These are phyloP conservation scores for Xylaria arbuscula DNA, from an alignment of 2,329 filamentous ascomycete species.

Conservation along the genomic window DNA sequence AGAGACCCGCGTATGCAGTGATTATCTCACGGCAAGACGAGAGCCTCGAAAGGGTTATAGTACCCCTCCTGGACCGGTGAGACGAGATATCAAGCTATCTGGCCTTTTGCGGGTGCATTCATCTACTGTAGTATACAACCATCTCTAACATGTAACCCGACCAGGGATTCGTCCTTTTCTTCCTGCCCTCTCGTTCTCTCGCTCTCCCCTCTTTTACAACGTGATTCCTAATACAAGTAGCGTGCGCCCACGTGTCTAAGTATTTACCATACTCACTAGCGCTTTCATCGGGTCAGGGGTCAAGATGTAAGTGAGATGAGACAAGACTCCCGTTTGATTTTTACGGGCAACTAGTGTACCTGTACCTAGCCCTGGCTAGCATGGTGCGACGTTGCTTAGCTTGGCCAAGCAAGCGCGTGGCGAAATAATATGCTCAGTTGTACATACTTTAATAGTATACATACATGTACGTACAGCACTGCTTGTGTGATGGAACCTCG, in stretches of 20 bases:
- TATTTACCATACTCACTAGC: conserved; percentile 2
- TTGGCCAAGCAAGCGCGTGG: conserved; percentile 13
- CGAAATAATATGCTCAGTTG: conserved; percentile 7
- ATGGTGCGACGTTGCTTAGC: conserved; percentile 14
- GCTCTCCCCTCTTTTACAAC: neutral
- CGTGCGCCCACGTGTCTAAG: conserved; percentile 15
- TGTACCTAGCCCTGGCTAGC: conserved; percentile 4
- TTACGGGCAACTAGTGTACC: conserved; percentile 12
- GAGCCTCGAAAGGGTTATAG: conserved; percentile 31
- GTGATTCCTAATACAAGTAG: conserved; percentile 14
- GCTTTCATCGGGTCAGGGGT: conserved; percentile 19
- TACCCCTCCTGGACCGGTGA: conserved; percentile 31
- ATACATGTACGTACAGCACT: conserved; percentile 4
- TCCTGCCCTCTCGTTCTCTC: neutral
- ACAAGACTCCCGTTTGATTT: conserved; percentile 21
- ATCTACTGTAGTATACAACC: neutral
- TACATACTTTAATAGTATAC: neutral
- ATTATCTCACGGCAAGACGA: conserved; percentile 35
- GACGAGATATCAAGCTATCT: conserved; percentile 12
- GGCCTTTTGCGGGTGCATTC: conserved; percentile 21
- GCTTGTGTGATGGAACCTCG: conserved; percentile 40
- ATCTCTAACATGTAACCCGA: conserved; percentile 14
- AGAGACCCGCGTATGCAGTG: conserved; percentile 37
- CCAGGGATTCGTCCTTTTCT: neutral
- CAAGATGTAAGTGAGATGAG: conserved; percentile 14